Conservation (phyloP, 805 yeast species). For the Candida argentea region DNA sequence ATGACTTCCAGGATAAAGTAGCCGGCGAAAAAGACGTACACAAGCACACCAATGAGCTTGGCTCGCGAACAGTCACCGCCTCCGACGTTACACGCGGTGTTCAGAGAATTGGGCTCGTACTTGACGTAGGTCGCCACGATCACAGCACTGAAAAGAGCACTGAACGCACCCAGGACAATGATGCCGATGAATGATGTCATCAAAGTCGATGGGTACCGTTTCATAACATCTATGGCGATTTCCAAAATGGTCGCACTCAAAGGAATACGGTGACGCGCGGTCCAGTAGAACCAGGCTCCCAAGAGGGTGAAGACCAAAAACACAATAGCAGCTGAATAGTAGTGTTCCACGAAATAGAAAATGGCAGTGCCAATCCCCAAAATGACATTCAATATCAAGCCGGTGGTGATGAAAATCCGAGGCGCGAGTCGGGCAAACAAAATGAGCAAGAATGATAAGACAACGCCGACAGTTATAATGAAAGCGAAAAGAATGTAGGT, state of each 20-base stretch:
- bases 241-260: constrained; percentile 61
- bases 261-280: constrained; percentile 61
- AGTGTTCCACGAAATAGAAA: constrained; percentile 54
- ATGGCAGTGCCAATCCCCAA: constrained; percentile 71
- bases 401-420: constrained; percentile 52
- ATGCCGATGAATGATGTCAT: constrained; percentile 53
- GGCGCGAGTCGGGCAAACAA: constrained; percentile 57
- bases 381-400: constrained; percentile 56
- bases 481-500: constrained; percentile 64
- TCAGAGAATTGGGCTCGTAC: constrained; percentile 46
- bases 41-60: constrained; percentile 58
- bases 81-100: constrained; percentile 45
- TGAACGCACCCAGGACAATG: constrained; percentile 49
- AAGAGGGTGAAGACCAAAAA: constrained; percentile 55
- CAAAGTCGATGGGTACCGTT: constrained; percentile 59
- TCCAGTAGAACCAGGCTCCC: constrained; percentile 65
- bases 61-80: constrained; percentile 44
- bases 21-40: constrained; percentile 74
- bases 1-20: constrained; percentile 76
- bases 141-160: constrained; percentile 54
- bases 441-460: constrained; percentile 47
- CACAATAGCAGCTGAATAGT: constrained; percentile 76
- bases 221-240: constrained; percentile 70
- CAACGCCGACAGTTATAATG: constrained; percentile 49
- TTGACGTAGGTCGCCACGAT: constrained; percentile 72